Percentiles rank a stretch among this genome's conserved stretches.
Evolutionary conservation across 2,329 filamentous ascomycete genomes (phyloP).

Genomic region (Pseudogymnoascus sp.): DNA sequence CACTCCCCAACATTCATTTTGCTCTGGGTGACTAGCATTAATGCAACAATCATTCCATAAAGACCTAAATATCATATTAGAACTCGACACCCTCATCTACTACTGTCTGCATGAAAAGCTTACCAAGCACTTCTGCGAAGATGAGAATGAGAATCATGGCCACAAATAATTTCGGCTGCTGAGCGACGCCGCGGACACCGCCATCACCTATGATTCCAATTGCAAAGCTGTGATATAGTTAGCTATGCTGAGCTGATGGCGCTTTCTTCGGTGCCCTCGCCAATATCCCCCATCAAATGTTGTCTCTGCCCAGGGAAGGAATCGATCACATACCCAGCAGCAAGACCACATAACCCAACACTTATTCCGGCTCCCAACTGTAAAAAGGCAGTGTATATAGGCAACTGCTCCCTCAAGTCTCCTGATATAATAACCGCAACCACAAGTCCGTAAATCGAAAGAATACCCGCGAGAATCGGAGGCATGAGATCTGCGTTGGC

Average conservation of each 20-base stretch:
- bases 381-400: constrained; percentile 72
- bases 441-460: constrained; percentile 92
- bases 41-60: constrained; percentile 93
- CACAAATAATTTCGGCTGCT: constrained; percentile 59
- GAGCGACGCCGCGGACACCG: constrained; percentile 73
- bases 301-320: not conserved
- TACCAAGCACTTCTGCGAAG: constrained; percentile 76
- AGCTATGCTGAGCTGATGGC: not conserved
- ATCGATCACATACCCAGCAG: not conserved
- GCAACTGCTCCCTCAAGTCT: constrained; percentile 59
- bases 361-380: constrained; percentile 73
- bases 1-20: constrained; percentile 42
- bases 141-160: constrained; percentile 75
- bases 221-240: constrained; percentile 47
- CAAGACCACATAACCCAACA: constrained; percentile 50
- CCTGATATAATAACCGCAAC: constrained; percentile 78
- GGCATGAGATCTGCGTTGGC: constrained; percentile 75
- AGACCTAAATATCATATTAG: constrained; percentile 54
- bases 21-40: constrained; percentile 96
- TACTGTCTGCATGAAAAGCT: not conserved
- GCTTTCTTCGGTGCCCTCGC: not conserved
- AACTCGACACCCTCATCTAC: not conserved
- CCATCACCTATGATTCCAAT: constrained; percentile 82
- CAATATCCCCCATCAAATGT: not conserved
- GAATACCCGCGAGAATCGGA: constrained; percentile 99